A percentile compares a stretch with the other conserved stretches of the same genome.
phyloP scores from a whole-genome alignment of 2,329 filamentous ascomycete genomes.

The Sporothrix pseudoabietina region DNA sequence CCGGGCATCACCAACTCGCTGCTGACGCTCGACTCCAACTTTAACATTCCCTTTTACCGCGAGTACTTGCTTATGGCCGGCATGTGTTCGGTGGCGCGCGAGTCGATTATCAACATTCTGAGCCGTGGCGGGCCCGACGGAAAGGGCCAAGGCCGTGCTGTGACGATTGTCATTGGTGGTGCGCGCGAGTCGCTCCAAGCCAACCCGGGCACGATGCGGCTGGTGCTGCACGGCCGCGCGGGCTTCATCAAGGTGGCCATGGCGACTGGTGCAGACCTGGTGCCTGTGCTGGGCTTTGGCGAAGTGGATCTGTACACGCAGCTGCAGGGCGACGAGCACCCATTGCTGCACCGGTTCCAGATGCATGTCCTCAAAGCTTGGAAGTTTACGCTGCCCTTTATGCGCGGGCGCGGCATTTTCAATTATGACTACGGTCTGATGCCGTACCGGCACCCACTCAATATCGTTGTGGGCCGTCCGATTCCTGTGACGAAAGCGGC shows the following conservation, averaged over 20 bases:
- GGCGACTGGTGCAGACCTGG: constrained; percentile 86
- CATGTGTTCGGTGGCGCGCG: constrained; percentile 82
- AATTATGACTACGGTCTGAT: constrained; percentile 97
- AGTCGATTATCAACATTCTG: constrained; percentile 87
- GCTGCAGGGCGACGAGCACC: constrained; percentile 73
- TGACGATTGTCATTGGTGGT: constrained; percentile 93
- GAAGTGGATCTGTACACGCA: constrained; percentile 98
- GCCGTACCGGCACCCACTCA: constrained; percentile 85
- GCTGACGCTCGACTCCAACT: constrained; percentile 93
- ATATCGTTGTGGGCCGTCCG: constrained; percentile 84
- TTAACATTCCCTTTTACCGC: constrained; percentile 88
- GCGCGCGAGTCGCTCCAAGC: constrained; percentile 91
- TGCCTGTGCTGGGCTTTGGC: constrained; percentile 88
- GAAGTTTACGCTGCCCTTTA: constrained; percentile 89
- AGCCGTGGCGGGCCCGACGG: constrained; percentile 74
- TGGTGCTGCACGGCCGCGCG: constrained; percentile 82
- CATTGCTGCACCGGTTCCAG: constrained; percentile 77
- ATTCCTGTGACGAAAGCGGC: constrained; percentile 65
- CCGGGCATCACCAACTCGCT: constrained; percentile 94
- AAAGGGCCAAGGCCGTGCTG: constrained; percentile 89
- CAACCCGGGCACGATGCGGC: constrained; percentile 71
- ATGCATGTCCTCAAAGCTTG: constrained; percentile 80
- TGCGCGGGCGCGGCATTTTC: constrained; percentile 89
- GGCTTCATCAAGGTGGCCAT: constrained; percentile 95
- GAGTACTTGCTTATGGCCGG: constrained; percentile 93